Percentiles rank a stretch among this genome's conserved stretches.
phyloP scores from a whole-genome alignment of 148 eudicot species.

The Dianthus caryophyllus region DNA sequence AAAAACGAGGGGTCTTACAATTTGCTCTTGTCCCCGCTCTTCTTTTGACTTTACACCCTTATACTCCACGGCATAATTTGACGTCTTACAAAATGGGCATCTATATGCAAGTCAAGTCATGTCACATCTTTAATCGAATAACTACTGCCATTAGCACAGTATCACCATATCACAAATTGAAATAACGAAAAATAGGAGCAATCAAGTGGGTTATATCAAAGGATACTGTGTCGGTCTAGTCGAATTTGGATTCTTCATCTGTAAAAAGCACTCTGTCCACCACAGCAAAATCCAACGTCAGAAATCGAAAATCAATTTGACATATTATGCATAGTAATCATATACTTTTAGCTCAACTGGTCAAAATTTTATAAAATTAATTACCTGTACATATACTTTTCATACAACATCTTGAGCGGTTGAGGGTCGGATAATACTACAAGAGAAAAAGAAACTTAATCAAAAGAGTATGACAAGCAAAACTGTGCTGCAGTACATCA shows the following conservation, averaged over 20 bases:
- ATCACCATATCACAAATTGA: not conserved
- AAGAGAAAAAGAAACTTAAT: conserved; percentile 22
- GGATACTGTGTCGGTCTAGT: conserved; percentile 98
- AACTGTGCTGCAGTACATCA: not conserved
- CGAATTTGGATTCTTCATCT: conserved; percentile 98
- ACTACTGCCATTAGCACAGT: not conserved
- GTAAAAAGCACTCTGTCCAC: conserved; percentile 84
- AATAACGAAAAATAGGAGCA: conserved; percentile 5
- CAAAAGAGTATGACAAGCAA: conserved; percentile 9
- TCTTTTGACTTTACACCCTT: conserved; percentile 90
- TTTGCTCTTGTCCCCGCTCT: conserved; percentile 88
- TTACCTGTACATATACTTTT: conserved; percentile 99
- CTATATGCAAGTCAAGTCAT: conserved; percentile 56
- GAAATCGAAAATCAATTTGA: not conserved
- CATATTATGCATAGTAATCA: not conserved
- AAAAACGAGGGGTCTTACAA: conserved; percentile 50
- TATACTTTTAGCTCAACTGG: not conserved
- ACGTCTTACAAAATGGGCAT: conserved; percentile 94
- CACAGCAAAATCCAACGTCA: conserved; percentile 20
- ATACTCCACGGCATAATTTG: conserved; percentile 95
- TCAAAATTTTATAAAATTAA: conserved; percentile 10
- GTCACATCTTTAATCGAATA: not conserved
- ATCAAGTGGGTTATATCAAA: conserved; percentile 19
- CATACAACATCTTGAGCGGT: conserved; percentile 94
- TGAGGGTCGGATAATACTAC: conserved; percentile 96